Percentiles rank a stretch among this genome's conserved stretches.
Conservation (phyloP, 192 early-diverging fungal species). For the Helicostylum pulchrum region DNA sequence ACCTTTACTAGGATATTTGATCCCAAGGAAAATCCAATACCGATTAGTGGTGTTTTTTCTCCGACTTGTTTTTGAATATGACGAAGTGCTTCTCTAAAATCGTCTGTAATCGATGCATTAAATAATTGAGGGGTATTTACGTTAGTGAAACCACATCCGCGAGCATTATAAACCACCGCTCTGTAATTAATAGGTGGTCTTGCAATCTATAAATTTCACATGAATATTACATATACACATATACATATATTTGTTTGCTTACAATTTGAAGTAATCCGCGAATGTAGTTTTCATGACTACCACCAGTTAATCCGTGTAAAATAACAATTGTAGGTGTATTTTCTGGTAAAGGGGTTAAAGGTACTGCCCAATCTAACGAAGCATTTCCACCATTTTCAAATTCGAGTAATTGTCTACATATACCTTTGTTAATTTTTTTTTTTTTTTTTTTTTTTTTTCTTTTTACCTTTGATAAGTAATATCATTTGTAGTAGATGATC, state of each 20-base stretch:
- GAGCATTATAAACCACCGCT: conserved; percentile 83
- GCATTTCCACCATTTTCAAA: conserved; percentile 84
- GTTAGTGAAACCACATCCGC: conserved; percentile 83
- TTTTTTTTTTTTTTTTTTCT: too few relatives aligned
- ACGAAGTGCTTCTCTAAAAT: conserved; percentile 60
- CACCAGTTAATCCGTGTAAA: conserved; percentile 90
- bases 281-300: conserved; percentile 88
- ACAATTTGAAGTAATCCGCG: conserved; percentile 64
- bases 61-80: conserved; percentile 49
- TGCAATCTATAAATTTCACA: conserved; percentile 28
- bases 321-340: conserved; percentile 76
- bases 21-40: conserved; percentile 88
- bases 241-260: background rate
- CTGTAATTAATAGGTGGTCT: conserved; percentile 60
- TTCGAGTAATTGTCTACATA: conserved; percentile 43
- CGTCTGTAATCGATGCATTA: conserved; percentile 79
- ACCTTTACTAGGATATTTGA: conserved; percentile 89
- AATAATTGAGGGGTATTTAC: conserved; percentile 79
- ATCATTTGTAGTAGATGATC: conserved; percentile 32
- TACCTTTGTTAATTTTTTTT: too few relatives aligned
- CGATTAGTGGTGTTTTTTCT: conserved; percentile 67
- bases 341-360: conserved; percentile 51
- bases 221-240: background rate
- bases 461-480: conserved; percentile 65
- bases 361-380: conserved; percentile 80